A percentile compares a stretch with the other conserved stretches of the same genome.
These are phyloP conservation scores for Talaromyces sp. DNA, from an alignment of 2,329 filamentous ascomycete genomes.

Conservation along the genomic window DNA sequence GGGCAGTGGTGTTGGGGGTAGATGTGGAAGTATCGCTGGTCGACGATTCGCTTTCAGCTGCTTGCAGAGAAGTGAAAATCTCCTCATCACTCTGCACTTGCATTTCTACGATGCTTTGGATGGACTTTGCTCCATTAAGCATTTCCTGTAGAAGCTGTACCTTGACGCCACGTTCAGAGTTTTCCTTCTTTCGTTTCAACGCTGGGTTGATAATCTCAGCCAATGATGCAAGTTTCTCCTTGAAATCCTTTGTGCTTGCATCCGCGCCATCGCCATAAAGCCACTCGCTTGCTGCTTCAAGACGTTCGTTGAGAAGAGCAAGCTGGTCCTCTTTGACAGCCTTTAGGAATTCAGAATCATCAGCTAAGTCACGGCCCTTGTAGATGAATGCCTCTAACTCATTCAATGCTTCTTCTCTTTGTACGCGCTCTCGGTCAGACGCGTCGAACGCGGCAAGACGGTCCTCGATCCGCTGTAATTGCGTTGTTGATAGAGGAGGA, in stretches of 20 bases:
- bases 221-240: conserved; percentile 70
- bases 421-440: conserved; percentile 72
- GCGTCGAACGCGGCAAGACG: conserved; percentile 79
- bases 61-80: conserved; percentile 53
- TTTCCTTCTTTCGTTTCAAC: conserved; percentile 70
- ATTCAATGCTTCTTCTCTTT: conserved; percentile 84
- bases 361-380: conserved; percentile 75
- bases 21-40: conserved; percentile 43
- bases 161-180: conserved; percentile 65
- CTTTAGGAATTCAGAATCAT: conserved; percentile 69
- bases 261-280: conserved; percentile 80
- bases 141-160: conserved; percentile 65
- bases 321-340: conserved; percentile 68
- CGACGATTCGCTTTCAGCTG: conserved; percentile 38
- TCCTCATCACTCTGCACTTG: conserved; percentile 70
- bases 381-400: conserved; percentile 93
- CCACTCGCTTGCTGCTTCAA: conserved; percentile 76
- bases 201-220: conserved; percentile 75
- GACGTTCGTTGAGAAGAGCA: conserved; percentile 62
- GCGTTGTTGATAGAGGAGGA: conserved; percentile 33
- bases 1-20: conserved; percentile 44
- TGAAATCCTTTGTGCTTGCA: conserved; percentile 70
- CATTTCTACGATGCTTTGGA: conserved; percentile 66
- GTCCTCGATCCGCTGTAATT: conserved; percentile 57
- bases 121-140: conserved; percentile 67